Base-by-base conservation (phyloP, 1,284 basidiomycete genomes). In the Phaffia rhodozyma region DNA sequence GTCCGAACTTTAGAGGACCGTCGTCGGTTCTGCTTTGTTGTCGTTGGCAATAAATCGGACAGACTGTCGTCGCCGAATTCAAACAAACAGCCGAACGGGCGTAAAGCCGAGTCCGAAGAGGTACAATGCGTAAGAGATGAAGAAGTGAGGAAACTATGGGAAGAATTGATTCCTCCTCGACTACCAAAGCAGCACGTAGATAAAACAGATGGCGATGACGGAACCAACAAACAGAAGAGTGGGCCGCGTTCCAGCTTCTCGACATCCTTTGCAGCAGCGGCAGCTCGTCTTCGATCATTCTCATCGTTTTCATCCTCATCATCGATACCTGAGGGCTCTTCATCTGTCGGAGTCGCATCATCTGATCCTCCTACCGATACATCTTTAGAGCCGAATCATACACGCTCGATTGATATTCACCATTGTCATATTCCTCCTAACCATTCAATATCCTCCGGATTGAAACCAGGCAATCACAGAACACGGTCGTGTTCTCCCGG, bases 11-110 rank as follows among this genome's bases (percentile, higher is more conserved):
- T 80, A 53, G 78, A 80, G 54, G 50, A 66, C 3, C 79, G 82
- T 43, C 47, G 63, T 21, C n/a, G 47, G 43, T 89, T 83, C 70
- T 86, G 86, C 69, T 84, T 83, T 66, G 81, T 85, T 9, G 79
- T 88, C 9, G 87, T 90, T 1, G 88, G 87, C 59, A 89, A 88
- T 75, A 91, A 91, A 77, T 78, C 81, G 5, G 87, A 90, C 72
- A 71, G 87, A 3, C 68, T 71, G 1, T 30, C 38, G 16, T 5
- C 20, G 13, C 21, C 47, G 5, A 7, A 3, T 20, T 32, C 52
- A 20, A 32, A 20, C 18, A 32, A 11, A 20, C 30, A 43, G 13
- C 13, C 7, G 63, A 66, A 58, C 69, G 66, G 58, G 71, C 47
- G 18, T 18, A 43, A 29, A 51, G 50, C 27, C 58, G 59, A 34